Conservation (phyloP, 805 yeast genomes). For the Pachysolen tannophilus region DNA sequence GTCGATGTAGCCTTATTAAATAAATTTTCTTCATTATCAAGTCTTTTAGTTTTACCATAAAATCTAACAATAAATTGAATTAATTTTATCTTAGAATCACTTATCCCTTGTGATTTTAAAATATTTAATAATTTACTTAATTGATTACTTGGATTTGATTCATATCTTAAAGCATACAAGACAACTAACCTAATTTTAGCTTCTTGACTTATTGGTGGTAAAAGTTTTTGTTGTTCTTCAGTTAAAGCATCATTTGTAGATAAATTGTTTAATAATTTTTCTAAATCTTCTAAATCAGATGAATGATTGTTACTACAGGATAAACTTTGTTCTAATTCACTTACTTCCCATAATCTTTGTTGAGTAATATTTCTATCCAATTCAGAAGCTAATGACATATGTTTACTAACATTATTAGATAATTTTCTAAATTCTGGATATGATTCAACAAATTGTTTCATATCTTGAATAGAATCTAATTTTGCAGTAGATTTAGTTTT, state of each 20-base stretch:
- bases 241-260: constrained; percentile 15
- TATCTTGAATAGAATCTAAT: constrained; percentile 75
- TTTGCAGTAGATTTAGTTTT: constrained; percentile 71
- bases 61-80: constrained; percentile 37
- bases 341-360: constrained; percentile 68
- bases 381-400: constrained; percentile 84
- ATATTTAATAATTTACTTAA: constrained; percentile 27
- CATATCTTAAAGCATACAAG: constrained; percentile 68
- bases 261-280: constrained; percentile 35
- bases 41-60: constrained; percentile 35
- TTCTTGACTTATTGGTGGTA: constrained; percentile 32
- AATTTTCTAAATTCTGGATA: constrained; percentile 90
- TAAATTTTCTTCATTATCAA: constrained; percentile 25
- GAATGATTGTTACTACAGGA: constrained; percentile 55
- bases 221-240: constrained; percentile 15
- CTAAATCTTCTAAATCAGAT: constrained; percentile 47
- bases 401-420: constrained; percentile 84
- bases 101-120: constrained; percentile 27
- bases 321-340: constrained; percentile 85
- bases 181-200: constrained; percentile 67
- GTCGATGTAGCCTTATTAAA: constrained; percentile 16
- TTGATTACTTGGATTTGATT: constrained; percentile 39
- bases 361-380: constrained; percentile 65
- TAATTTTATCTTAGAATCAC: constrained; percentile 30
- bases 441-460: constrained; percentile 84